A percentile compares a stretch with the other conserved stretches of the same genome.
phyloP scores from a whole-genome alignment of 495 filamentous ascomycete genomes.

The Hypoxylon intermedium region DNA sequence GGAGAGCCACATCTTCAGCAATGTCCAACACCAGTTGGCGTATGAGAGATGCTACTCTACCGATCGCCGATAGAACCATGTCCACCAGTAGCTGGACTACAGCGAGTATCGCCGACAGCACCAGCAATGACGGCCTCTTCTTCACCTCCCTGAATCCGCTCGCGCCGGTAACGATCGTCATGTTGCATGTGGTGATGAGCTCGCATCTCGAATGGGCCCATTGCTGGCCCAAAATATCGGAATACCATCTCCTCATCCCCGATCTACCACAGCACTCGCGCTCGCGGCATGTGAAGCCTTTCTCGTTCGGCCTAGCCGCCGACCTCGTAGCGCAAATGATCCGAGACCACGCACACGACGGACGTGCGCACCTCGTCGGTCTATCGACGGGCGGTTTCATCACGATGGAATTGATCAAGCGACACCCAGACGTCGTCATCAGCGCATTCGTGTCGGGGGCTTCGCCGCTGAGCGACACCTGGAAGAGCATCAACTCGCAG shows the following conservation, averaged over 20 bases:
- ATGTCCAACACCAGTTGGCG: conserved; percentile 14
- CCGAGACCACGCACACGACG: conserved; percentile 38
- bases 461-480: conserved; percentile 32
- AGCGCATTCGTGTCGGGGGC: conserved; percentile 40
- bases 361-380: conserved; percentile 42
- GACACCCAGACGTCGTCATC: conserved; percentile 38
- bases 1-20: conserved; percentile 24
- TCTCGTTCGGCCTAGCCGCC: conserved; percentile 35
- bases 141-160: conserved; percentile 30
- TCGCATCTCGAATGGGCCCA: conserved; percentile 46
- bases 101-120: not conserved
- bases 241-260: conserved; percentile 46
- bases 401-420: conserved; percentile 33
- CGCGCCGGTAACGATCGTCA: conserved; percentile 40
- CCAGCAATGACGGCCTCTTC: conserved; percentile 14
- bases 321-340: conserved; percentile 43
- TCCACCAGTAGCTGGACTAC: conserved; percentile 35
- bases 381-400: conserved; percentile 45
- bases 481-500: conserved; percentile 25
- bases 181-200: conserved; percentile 45
- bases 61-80: conserved; percentile 17
- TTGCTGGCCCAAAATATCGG: conserved; percentile 38
- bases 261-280: conserved; percentile 46
- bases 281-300: conserved; percentile 30
- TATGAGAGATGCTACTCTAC: conserved; percentile 18